Evolutionary conservation across 2,329 filamentous ascomycete species (phyloP), one percentile per base, ranked within the genome.

Genomic region (Rasamsonia emersonii): DNA sequence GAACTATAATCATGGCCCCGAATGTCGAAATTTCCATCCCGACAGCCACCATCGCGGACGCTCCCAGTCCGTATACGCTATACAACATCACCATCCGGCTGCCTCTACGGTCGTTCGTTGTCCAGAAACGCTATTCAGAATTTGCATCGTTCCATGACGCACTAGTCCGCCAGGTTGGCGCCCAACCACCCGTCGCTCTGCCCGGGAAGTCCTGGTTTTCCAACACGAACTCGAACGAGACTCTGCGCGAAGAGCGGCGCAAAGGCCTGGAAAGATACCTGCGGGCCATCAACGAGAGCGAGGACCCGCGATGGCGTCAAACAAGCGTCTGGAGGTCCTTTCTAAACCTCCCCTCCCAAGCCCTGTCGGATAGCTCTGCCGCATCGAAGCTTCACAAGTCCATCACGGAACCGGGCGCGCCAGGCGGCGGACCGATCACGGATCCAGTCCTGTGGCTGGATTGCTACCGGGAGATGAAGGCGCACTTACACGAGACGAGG

Each of bases 41-140:
- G n/a, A 68, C 64, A 19, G 68, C 68, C 5, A 59, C 58, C 25
- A 50, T 60, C 19, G 61, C 66, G n/a, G 53, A 56, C 6, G 56
- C 59, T 14, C 51, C 62, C 33, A 75, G 75, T 43, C 63, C 71
- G 3, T 73, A 71, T 56, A 79, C 75, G 1, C 51, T 71, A 45
- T 80, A 79, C 59, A 71, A 75, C 42, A 68, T 80, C 49, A 65
- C 66, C 32, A 64, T 79, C 42, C 68, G 74, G 24, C 70, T 78
- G 13, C 75, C 75, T 1, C 67, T 78, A 18, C 69, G 73, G 33
- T 70, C 71, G 29, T 71, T 72, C 43, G 72, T 65, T 25, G 55
- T 77, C 34, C 64, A 64, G 27, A 79, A 79, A 52, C 74, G 76
- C 43, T 80, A 79, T 61, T 76, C 73, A 31, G 75, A 79, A 54